Evolutionary conservation across 805 yeast species (phyloP).

Genomic region (Yamadazyma paraphyllophila): DNA sequence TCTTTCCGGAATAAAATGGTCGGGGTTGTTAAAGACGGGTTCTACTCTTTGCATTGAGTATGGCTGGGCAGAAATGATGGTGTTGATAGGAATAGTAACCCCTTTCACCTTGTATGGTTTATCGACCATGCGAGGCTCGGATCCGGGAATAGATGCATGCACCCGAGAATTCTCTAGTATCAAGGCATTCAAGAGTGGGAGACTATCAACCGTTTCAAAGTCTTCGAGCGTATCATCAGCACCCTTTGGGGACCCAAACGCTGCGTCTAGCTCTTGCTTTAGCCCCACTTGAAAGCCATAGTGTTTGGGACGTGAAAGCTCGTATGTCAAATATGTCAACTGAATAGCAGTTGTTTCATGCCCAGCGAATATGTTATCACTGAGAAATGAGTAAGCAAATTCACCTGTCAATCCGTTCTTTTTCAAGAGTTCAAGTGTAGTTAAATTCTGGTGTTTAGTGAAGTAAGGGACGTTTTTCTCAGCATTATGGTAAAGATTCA

Average conservation of each 20-base stretch:
- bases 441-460: conserved; percentile 18
- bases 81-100: conserved; percentile 47
- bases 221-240: conserved; percentile 21
- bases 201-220: conserved; percentile 46
- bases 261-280: conserved; percentile 42
- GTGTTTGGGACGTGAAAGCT: conserved; percentile 52
- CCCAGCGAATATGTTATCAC: conserved; percentile 74
- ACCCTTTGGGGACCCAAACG: conserved; percentile 30
- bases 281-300: conserved; percentile 46
- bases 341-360: conserved; percentile 73
- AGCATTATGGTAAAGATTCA: conserved; percentile 31
- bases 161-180: conserved; percentile 59
- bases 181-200: conserved; percentile 61
- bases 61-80: conserved; percentile 63
- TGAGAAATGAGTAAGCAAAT: conserved; percentile 37
- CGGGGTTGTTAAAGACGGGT: conserved; percentile 50
- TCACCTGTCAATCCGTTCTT: conserved; percentile 30
- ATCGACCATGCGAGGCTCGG: conserved; percentile 58
- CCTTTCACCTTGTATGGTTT: conserved; percentile 22
- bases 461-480: conserved; percentile 28
- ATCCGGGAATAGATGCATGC: conserved; percentile 72
- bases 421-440: conserved; percentile 36
- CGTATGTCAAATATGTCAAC: conserved; percentile 57
- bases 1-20: conserved; percentile 55
- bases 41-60: conserved; percentile 58